Evolutionary conservation across 805 yeast genomes (phyloP).

Genomic region (Candida methanosorbosa): DNA sequence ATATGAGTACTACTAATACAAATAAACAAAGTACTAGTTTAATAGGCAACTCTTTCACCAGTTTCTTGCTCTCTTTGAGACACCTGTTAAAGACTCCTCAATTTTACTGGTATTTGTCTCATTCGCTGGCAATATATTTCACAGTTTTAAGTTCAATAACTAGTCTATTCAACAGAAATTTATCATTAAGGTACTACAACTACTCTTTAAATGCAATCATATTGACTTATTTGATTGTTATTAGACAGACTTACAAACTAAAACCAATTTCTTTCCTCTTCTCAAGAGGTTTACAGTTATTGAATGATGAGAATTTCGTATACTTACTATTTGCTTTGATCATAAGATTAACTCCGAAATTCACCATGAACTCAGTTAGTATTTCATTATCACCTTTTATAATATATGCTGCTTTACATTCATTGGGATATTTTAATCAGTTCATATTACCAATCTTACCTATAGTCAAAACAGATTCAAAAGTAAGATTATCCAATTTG

Average conservation of each 20-base stretch:
- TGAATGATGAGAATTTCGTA: conserved; percentile 54
- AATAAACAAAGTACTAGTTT: too few relatives aligned
- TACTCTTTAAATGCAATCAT: conserved; percentile 42
- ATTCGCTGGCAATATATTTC: conserved; percentile 38
- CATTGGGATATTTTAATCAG: conserved; percentile 47
- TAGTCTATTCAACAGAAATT: conserved; percentile 30
- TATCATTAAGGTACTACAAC: conserved; percentile 27
- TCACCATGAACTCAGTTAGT: conserved; percentile 15
- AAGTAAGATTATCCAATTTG: conserved; percentile 18
- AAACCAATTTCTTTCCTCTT: conserved; percentile 21
- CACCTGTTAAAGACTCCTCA: conserved; percentile 44
- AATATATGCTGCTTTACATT: conserved; percentile 58
- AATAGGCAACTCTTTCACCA: too few relatives aligned
- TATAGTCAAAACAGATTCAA: conserved; percentile 13
- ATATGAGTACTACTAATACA: too few relatives aligned
- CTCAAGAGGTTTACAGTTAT: conserved; percentile 19
- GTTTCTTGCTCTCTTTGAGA: too few relatives aligned
- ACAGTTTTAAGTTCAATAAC: conserved; percentile 29
- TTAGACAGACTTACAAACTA: conserved; percentile 48
- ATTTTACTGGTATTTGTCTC: conserved; percentile 65
- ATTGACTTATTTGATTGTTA: conserved; percentile 53
- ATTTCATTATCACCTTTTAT: conserved; percentile 50
- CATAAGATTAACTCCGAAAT: conserved; percentile 24
- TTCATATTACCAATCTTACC: conserved; percentile 46
- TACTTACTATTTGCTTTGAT: conserved; percentile 40